Percentiles rank a stretch among this genome's conserved stretches.
Evolutionary conservation across 345 rosid species (phyloP).

Genomic region (Eucalyptus albens): DNA sequence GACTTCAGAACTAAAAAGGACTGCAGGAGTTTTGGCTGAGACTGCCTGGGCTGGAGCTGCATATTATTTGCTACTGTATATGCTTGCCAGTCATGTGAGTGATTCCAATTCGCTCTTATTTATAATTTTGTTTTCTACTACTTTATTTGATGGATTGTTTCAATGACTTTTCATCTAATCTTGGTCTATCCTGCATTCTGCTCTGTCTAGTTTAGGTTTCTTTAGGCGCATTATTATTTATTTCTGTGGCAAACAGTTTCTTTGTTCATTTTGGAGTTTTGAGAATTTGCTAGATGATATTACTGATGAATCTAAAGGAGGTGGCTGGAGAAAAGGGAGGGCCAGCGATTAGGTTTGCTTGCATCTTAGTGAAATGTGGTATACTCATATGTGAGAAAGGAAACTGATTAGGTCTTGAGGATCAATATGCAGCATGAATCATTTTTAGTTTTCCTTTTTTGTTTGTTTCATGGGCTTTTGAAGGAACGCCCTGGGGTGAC

Average conservation of each 20-base stretch:
- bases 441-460: neutral
- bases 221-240: neutral
- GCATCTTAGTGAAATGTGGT: neutral
- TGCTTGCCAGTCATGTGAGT: conserved; percentile 99
- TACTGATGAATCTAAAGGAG: neutral
- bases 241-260: neutral
- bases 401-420: neutral
- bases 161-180: neutral
- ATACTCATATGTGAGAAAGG: neutral
- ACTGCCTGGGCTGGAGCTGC: conserved; percentile 99
- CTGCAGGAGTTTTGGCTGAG: conserved; percentile 93
- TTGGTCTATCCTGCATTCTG: neutral
- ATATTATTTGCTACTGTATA: conserved; percentile 77
- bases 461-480: neutral
- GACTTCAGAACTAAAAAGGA: conserved; percentile 84
- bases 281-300: neutral
- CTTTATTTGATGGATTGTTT: neutral
- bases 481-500: neutral
- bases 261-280: neutral
- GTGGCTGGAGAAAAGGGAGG: neutral
- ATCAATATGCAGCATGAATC: neutral
- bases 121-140: neutral
- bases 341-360: neutral
- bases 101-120: neutral
- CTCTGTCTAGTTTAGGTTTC: neutral